Base-by-base conservation (phyloP, 1,284 basidiomycete species). In the Pseudozyma sp. region DNA sequence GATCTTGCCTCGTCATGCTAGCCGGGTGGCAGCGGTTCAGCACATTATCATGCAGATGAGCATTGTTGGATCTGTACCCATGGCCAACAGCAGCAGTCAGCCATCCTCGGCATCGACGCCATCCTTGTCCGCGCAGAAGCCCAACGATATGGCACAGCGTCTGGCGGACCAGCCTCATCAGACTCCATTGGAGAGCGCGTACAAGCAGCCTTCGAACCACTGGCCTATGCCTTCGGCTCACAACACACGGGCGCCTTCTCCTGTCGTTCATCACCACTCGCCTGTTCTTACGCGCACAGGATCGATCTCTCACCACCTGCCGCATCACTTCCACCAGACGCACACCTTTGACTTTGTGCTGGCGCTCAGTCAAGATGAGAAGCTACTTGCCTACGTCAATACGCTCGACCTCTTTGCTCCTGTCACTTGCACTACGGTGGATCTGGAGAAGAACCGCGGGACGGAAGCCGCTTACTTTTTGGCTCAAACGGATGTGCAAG, bases 1-100 rank as follows among this genome's bases (percentile, higher is more conserved):
- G 49, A 90, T 95, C 49, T 87, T 94, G 11, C 93, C 93, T 2
- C 92, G 91, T 86, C 92, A 93, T 78, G 90, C 93, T 71, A 93
- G 91, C 12, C 89, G 93, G 9, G 91, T 91, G 16, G 90, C 90
- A 0, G 93, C 93, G 0, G 91, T 94, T 76, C 82, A 83, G 70
- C 81, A 84, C 53, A 70, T 83, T 25, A 75, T 84, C 51, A 76
- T 76, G 73, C 73, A 76, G 56, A 71, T 76, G 69, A 71, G 69
- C 53, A 71, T 76, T 16, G 47, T 71, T 7, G 73, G 73, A 9
- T 44, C 58, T n/a, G 12, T 72, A 18, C 42, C 68, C 1, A 44
- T 40, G 50, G 51, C 53, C 3, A 57, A 44, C 54, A 58, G 35
- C 18, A 52, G 52, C 36, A 52, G 62, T 25, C 54, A 65, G 36